These are phyloP conservation scores for Mimosa pudica DNA, from an alignment of 306 rosid species.

Conservation along the genomic window DNA sequence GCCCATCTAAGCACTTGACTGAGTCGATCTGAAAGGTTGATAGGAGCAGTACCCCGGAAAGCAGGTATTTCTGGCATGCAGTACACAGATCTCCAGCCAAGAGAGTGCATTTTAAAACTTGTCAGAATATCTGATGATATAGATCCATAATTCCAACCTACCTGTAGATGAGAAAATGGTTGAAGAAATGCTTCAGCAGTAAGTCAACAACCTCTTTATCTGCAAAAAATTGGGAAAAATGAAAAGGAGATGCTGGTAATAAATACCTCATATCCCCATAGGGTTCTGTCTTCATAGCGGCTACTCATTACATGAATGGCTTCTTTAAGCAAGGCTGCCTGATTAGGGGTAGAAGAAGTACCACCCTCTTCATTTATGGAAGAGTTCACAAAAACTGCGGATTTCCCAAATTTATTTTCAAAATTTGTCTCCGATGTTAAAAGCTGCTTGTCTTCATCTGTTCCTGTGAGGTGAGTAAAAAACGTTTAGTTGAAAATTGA, in stretches of 20 bases:
- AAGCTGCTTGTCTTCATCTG: slow-evolving; percentile 70
- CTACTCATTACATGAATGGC: slow-evolving; percentile 91
- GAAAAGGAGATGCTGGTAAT: slow-evolving; percentile 29
- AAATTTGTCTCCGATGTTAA: slow-evolving; percentile 69
- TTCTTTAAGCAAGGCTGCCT: slow-evolving; percentile 82
- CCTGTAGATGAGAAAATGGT: slow-evolving; percentile 48
- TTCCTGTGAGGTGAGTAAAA: slow-evolving; percentile 40
- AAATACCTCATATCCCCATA: slow-evolving; percentile 93
- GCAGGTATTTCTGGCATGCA: slow-evolving; percentile 87
- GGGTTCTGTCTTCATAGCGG: slow-evolving; percentile 89
- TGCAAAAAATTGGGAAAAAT: background rate
- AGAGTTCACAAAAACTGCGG: slow-evolving; percentile 71
- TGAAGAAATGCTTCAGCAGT: slow-evolving; percentile 23
- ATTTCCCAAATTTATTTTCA: slow-evolving; percentile 83
- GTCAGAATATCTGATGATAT: slow-evolving; percentile 81
- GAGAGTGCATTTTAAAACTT: slow-evolving; percentile 87
- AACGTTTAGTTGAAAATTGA: background rate
- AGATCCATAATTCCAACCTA: slow-evolving; percentile 91
- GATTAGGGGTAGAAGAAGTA: slow-evolving; percentile 76
- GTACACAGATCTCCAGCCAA: slow-evolving; percentile 92
- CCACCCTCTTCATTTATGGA: slow-evolving; percentile 87
- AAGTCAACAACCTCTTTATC: background rate
- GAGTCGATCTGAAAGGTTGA: slow-evolving; percentile 89
- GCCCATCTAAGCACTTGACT: slow-evolving; percentile 95
- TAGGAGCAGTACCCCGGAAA: slow-evolving; percentile 94